Percentiles rank a stretch among this genome's conserved stretches.
Evolutionary conservation across 2,329 filamentous ascomycete genomes (phyloP).

Genomic region (Alternaria sp.): DNA sequence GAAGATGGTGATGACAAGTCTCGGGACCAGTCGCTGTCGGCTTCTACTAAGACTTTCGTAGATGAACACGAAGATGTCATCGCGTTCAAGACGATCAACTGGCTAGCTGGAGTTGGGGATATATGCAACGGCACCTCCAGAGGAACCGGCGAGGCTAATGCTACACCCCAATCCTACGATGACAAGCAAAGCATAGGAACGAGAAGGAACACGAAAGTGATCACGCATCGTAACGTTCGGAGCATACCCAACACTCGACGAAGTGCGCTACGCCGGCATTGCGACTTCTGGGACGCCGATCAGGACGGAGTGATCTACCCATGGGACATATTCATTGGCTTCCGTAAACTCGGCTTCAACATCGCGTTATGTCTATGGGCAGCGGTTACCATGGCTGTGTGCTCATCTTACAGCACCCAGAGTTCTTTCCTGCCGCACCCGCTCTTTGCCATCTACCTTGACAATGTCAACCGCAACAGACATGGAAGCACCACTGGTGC

Average conservation of each 20-base stretch:
- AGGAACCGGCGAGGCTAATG: not conserved
- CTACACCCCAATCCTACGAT: not conserved
- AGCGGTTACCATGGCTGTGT: constrained; percentile 20
- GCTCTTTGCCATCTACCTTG: constrained; percentile 22
- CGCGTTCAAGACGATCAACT: not conserved
- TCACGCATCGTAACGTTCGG: not conserved
- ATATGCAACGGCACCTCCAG: not conserved
- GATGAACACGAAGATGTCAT: not conserved
- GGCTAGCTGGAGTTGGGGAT: constrained; percentile 11
- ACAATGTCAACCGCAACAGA: constrained; percentile 20
- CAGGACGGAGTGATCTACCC: constrained; percentile 21
- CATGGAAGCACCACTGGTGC: constrained; percentile 26
- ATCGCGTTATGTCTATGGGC: constrained; percentile 21
- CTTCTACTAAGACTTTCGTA: not conserved
- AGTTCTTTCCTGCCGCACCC: constrained; percentile 19
- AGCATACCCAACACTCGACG: constrained; percentile 1
- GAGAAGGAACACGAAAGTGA: not conserved
- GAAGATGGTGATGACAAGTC: not conserved
- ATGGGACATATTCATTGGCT: constrained; percentile 25
- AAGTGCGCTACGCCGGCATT: constrained; percentile 20
- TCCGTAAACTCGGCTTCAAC: constrained; percentile 21
- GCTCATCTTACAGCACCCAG: constrained; percentile 22
- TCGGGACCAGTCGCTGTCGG: not conserved
- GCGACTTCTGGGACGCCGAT: constrained; percentile 26
- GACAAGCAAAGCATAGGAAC: too few relatives aligned